Conservation (phyloP, 2,329 filamentous ascomycete species). For the Ceratocystis papillata region DNA sequence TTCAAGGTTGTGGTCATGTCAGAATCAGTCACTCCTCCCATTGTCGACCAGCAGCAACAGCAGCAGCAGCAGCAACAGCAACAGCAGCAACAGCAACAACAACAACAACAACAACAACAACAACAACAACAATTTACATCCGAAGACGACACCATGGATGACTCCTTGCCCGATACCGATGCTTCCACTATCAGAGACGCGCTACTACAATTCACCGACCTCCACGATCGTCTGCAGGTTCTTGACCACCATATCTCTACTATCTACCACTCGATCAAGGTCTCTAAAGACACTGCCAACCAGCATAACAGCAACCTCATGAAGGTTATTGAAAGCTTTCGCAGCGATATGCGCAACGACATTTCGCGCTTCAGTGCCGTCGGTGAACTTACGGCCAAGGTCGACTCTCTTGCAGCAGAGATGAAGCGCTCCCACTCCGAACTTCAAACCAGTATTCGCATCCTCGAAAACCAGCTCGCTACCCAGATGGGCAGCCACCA, state of each 20-base stretch:
- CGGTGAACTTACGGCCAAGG: constrained; percentile 36
- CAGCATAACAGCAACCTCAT: constrained; percentile 44
- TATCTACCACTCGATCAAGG: constrained; percentile 48
- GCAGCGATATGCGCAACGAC: constrained; percentile 39
- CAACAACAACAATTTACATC: constrained; percentile 25
- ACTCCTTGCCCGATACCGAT: constrained; percentile 39
- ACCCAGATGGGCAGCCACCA: constrained; percentile 43
- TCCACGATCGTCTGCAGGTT: constrained; percentile 71
- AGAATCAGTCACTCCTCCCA: constrained; percentile 34
- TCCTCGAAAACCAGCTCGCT: constrained; percentile 44
- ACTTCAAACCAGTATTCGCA: constrained; percentile 40
- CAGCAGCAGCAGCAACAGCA: constrained; percentile 26
- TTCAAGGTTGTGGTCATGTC: constrained; percentile 73
- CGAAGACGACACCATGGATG: constrained; percentile 31
- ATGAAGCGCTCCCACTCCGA: constrained; percentile 48
- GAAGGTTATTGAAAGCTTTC: constrained; percentile 34
- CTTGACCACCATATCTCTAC: constrained; percentile 57
- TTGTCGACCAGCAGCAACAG: constrained; percentile 24
- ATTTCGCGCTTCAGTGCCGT: constrained; percentile 39
- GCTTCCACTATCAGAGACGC: constrained; percentile 41
- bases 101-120: constrained; percentile 31
- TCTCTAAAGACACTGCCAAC: constrained; percentile 42
- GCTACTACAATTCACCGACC: constrained; percentile 62
- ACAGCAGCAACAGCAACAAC: constrained; percentile 30
- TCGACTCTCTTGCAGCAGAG: constrained; percentile 48